Conservation (phyloP, 352 stramenopile genomes). For the Phytophthora cajani region DNA sequence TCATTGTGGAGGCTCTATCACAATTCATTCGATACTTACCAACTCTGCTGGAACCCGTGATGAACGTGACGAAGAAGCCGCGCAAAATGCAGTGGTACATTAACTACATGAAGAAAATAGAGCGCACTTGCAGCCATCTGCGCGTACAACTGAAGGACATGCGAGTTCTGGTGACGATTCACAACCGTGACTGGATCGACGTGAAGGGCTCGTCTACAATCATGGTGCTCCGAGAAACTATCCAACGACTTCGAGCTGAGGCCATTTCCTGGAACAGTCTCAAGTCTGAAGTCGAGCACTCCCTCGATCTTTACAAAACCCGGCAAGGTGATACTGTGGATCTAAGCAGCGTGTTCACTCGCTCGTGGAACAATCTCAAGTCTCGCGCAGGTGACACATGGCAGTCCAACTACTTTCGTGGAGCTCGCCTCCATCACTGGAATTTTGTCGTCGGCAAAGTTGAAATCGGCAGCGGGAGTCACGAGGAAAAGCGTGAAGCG, state of each 20-base stretch:
- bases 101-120: constrained; percentile 50
- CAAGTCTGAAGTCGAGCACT: constrained; percentile 41
- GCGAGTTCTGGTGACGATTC: constrained; percentile 35
- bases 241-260: constrained; percentile 47
- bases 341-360: constrained; percentile 45
- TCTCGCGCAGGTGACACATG: constrained; percentile 14
- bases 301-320: constrained; percentile 21
- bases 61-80: constrained; percentile 61
- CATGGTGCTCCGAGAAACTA: constrained; percentile 40
- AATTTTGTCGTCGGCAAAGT: constrained; percentile 58
- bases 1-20: constrained; percentile 46
- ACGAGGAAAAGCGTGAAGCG: constrained; percentile 48
- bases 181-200: constrained; percentile 52
- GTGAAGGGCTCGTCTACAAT: constrained; percentile 40
- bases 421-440: constrained; percentile 59
- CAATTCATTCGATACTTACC: constrained; percentile 56
- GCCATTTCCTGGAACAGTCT: constrained; percentile 48
- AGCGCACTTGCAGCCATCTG: constrained; percentile 27
- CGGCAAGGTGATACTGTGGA: constrained; percentile 18
- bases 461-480: constrained; percentile 66
- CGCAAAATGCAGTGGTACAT: constrained; percentile 72
- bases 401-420: constrained; percentile 53
- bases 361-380: constrained; percentile 59
- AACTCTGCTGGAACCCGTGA: constrained; percentile 39
- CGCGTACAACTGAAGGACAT: constrained; percentile 37